Percentiles rank a stretch among this genome's conserved stretches.
Conservation (phyloP, 495 filamentous ascomycete species). For the Tuber indicum region DNA sequence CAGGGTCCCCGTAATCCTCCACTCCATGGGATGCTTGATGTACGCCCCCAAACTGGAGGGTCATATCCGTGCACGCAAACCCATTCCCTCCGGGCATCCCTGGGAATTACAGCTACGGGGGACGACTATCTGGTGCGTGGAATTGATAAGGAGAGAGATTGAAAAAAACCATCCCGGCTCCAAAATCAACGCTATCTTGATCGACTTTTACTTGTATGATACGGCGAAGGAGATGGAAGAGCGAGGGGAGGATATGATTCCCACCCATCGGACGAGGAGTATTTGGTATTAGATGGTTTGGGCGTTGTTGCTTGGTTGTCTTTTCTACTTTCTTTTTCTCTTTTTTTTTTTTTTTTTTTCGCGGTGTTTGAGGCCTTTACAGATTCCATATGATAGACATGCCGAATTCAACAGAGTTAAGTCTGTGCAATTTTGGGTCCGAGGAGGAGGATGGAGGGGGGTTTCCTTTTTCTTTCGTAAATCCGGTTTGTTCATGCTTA, state of each 20-base stretch:
- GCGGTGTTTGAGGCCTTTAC: not conserved
- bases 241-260: constrained; percentile 56
- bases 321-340: not conserved
- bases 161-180: constrained; percentile 60
- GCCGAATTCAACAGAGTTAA: not conserved
- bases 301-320: not conserved
- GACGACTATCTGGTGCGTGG: constrained; percentile 88
- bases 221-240: constrained; percentile 75
- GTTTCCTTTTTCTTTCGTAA: not conserved
- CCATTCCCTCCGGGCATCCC: constrained; percentile 61
- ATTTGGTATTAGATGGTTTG: constrained; percentile 72
- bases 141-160: constrained; percentile 83
- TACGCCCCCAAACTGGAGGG: constrained; percentile 73
- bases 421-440: not conserved
- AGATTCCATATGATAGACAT: not conserved
- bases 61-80: constrained; percentile 56
- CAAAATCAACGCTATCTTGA: constrained; percentile 55
- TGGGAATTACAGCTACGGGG: constrained; percentile 89
- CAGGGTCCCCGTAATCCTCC: constrained; percentile 86
- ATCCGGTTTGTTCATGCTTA: not conserved
- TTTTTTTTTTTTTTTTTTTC: not conserved
- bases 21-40: constrained; percentile 70
- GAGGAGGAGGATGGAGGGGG: no score
- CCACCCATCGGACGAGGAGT: constrained; percentile 88
- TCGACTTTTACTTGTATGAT: constrained; percentile 97